These are phyloP conservation scores for Nyctanthes arbortristis DNA, from an alignment of 257 asterid genomes.

Conservation along the genomic window DNA sequence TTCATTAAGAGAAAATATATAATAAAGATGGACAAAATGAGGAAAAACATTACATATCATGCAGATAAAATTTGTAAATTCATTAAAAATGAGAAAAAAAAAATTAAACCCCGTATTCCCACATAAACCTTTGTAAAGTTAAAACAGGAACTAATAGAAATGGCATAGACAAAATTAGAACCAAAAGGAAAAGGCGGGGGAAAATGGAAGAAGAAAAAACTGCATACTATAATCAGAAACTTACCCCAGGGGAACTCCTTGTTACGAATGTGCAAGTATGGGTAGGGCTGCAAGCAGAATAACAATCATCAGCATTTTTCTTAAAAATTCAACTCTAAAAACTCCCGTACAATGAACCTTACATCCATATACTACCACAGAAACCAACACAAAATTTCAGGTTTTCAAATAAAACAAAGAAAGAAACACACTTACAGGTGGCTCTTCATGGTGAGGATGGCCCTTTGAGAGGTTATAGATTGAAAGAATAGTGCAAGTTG, in stretches of 20 bases:
- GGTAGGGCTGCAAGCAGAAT: conserved; percentile 53
- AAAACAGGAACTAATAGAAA: background rate
- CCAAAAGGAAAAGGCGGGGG: no score
- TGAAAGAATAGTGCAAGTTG: conserved; percentile 49
- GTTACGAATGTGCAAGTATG: conserved; percentile 74
- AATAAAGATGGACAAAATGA: no score
- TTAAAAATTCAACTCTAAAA: background rate
- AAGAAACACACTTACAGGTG: conserved; percentile 59
- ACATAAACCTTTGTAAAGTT: background rate
- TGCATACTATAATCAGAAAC: background rate
- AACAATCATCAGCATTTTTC: background rate
- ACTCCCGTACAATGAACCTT: background rate
- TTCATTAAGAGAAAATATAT: no score
- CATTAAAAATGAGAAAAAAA: no score
- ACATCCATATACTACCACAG: background rate
- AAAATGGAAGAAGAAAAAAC: no score
- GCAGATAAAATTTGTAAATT: no score
- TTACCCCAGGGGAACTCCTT: conserved; percentile 95
- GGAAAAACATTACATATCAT: no score
- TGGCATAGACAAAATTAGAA: background rate
- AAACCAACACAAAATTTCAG: background rate
- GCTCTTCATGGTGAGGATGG: conserved; percentile 67
- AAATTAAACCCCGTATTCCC: no score
- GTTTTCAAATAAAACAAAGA: background rate
- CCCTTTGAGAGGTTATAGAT: conserved; percentile 64